Base-by-base conservation (phyloP, 345 rosid genomes). In the Trapa incisa region DNA sequence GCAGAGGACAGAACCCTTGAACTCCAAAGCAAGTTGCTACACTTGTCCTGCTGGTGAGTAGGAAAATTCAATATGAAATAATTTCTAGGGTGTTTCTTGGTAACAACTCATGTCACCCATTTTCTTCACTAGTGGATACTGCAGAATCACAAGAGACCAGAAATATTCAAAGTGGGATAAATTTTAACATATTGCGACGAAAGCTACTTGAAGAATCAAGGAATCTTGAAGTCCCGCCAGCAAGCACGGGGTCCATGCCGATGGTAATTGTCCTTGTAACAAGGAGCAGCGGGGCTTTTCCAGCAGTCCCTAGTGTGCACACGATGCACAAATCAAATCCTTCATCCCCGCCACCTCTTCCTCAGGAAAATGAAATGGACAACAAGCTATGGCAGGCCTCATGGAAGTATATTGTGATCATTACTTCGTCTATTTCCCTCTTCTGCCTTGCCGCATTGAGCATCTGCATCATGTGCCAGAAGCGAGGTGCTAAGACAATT, bases 221-320 rank as follows among this genome's bases (percentile, higher is more conserved):
- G 64, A 91, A 94, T 74, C 84, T 94, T 60, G 76, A 68, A 53
- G 96, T 89, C 39, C 71, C 53, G 69, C 86, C 85, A 53, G 81
- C 85, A 36, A 72, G 67, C 52, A 70, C 37, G 57, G 72, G 61
- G 16, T 65, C 85, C 58, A 35, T 75, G 6, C 82, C 67, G 67
- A 71, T 83, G 68, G 69, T 76, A 66, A 68, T 80, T 71, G 76
- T 71, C 68, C 88, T 87, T 43, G 73, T 84, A 67, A 69, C 88
- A 22, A 80, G 77, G 78, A 89, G 97, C 70, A 91, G 99, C 62
- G 97, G 99, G 36, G 64, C 89, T 65, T 91, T 84, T 70, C 93
- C 96, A 2, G 99, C 99, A 3, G 67, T 86, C 72, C 82, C 89
- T 33, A 80, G 58, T 68, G 86, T 73, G 53, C 80, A 45, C 48